Evolutionary conservation across 257 asterid genomes (phyloP).

Genomic region (Solanum chmielewskii): DNA sequence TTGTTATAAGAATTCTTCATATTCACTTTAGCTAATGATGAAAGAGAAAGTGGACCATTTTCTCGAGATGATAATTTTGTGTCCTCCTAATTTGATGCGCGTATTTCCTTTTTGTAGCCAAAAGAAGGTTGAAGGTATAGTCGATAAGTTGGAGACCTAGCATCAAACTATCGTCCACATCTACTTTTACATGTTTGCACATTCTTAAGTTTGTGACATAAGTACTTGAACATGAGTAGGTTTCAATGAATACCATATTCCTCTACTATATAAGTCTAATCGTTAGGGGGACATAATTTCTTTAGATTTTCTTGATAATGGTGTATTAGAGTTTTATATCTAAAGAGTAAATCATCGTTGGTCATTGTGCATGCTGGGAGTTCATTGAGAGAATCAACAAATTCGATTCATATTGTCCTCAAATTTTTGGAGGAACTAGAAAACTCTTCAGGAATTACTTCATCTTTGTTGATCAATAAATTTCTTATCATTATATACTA

Average conservation of each 20-base stretch:
- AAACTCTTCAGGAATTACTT: background rate
- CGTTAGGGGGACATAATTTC: background rate
- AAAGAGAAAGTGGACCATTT: background rate
- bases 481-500: background rate
- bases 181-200: background rate
- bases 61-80: background rate
- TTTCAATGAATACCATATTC: background rate
- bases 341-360: background rate
- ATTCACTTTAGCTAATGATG: background rate
- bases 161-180: background rate
- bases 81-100: background rate
- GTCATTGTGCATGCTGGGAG: background rate
- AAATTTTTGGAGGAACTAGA: background rate
- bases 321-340: background rate
- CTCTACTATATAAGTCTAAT: background rate
- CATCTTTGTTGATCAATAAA: background rate
- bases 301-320: background rate
- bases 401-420: background rate
- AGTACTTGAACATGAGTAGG: background rate
- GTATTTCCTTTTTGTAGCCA: background rate
- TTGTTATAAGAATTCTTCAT: background rate
- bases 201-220: background rate
- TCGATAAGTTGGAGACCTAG: background rate
- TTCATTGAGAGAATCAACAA: background rate
- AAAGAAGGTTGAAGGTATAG: background rate